Conservation (phyloP, 306 rosid genomes). For the Castanea mollissima region DNA sequence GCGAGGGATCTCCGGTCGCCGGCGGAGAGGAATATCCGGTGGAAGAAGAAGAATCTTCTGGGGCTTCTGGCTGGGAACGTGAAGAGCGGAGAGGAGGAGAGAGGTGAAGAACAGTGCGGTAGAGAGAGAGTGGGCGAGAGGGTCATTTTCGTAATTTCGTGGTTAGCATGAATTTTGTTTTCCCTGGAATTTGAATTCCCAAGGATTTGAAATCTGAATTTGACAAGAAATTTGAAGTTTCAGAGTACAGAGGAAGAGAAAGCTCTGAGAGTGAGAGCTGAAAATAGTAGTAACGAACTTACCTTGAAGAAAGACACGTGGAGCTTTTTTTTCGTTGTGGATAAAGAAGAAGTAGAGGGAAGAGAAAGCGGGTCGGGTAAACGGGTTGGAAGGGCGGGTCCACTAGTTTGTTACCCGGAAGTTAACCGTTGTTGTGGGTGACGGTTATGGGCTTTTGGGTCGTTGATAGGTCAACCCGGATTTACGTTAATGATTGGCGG, state of each 20-base stretch:
- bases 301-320: conserved; percentile 63
- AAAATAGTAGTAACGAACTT: not conserved
- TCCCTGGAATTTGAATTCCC: not conserved
- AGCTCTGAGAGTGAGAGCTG: not conserved
- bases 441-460: not conserved
- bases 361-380: not conserved
- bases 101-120: conserved; percentile 45
- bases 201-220: conserved; percentile 4
- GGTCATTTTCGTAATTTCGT: conserved; percentile 42
- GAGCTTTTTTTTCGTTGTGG: conserved; percentile 33
- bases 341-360: conserved; percentile 17
- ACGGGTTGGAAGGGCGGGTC: conserved; percentile 23
- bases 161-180: conserved; percentile 28
- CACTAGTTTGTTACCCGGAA: not conserved
- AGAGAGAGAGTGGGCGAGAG: conserved; percentile 48
- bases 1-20: conserved; percentile 15
- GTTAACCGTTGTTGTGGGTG: not conserved
- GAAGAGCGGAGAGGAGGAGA: conserved; percentile 37
- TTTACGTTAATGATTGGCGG: not conserved
- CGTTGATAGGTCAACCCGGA: conserved; percentile 15
- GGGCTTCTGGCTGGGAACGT: conserved; percentile 22
- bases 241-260: conserved; percentile 20
- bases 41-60: conserved; percentile 12
- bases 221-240: conserved; percentile 14
- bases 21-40: conserved; percentile 19